Evolutionary conservation across 2,329 filamentous ascomycete species (phyloP), one percentile per base, ranked within the genome.

Genomic region (Sarocladium oryzae): DNA sequence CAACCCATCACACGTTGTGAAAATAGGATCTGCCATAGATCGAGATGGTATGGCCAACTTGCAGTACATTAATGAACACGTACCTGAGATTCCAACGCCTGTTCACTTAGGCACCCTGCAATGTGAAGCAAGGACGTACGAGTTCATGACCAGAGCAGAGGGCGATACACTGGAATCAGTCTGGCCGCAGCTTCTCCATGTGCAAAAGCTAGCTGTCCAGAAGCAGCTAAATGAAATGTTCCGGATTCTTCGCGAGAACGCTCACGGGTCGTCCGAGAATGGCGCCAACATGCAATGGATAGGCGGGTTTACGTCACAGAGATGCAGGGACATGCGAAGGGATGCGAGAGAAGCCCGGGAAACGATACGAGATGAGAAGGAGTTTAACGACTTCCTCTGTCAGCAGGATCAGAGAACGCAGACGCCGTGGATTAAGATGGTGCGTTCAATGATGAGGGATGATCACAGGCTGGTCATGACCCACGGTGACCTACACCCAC

Each of bases 401-500:
- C 11, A 16, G 8, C 7, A 36, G n/a, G 11, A 7, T 36, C 33
- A 15, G n/a, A 36, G 33, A 16, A 36, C 33, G 5, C 10, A 36
- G 33, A 36, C 33, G n/a, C n/a, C 33, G n/a, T 36, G 33, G 33
- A 36, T 36, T 6, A 13, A 36, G 33, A 36, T 36, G 33, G 33
- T 36, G 11, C 33, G 33, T 18, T 18, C 33, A 5, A 6, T 36
- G 7, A 36, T 36, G 33, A 36, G 33, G 8, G 33, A 13, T 18
- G n/a, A 18, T 15, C 33, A 36, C 26, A n/a, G 24, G 18, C 18
- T 51, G 15, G 49, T 51, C 9, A 43, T 51, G 49, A 43, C 36
- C 2, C 36, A 51, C 15, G 49, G 49, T 8, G 49, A 43, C 30
- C n/a, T 51, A n/a, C 36, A 38, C 11, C 49, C 49, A 11, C 23